Evolutionary conservation across 805 yeast species (phyloP).

Genomic region (Saccharomycopsis synnaedendra): DNA sequence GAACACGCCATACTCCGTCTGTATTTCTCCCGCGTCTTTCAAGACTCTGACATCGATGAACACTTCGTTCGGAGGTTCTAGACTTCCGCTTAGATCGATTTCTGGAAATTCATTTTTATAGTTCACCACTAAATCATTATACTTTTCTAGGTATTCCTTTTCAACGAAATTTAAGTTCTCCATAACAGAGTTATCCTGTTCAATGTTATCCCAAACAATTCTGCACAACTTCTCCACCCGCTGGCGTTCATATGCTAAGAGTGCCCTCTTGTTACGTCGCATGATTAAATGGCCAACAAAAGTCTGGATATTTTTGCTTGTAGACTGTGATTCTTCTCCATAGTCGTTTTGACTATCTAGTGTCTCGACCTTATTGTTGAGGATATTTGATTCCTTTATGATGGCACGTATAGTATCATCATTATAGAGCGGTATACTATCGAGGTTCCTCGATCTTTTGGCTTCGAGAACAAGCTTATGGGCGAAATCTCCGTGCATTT

Average conservation of each 20-base stretch:
- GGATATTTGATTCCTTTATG: slow-evolving; percentile 52
- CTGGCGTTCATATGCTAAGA: slow-evolving; percentile 70
- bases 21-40: slow-evolving; percentile 93
- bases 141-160: slow-evolving; percentile 62
- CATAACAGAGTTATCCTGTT: slow-evolving; percentile 18
- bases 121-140: slow-evolving; percentile 59
- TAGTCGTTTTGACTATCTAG: too few species aligned
- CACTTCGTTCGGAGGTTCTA: slow-evolving; percentile 84
- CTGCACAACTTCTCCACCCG: slow-evolving; percentile 60
- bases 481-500: slow-evolving; percentile 85
- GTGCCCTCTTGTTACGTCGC: slow-evolving; percentile 82
- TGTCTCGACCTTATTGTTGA: too few species aligned
- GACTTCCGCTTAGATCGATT: slow-evolving; percentile 76
- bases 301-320: slow-evolving; percentile 18
- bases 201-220: slow-evolving; percentile 61
- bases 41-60: slow-evolving; percentile 90
- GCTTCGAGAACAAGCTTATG: slow-evolving; percentile 79
- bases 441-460: slow-evolving; percentile 59
- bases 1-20: slow-evolving; percentile 94
- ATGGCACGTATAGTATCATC: slow-evolving; percentile 61
- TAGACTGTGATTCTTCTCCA: background rate
- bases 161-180: slow-evolving; percentile 65
- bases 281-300: slow-evolving; percentile 66
- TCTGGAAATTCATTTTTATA: slow-evolving; percentile 74
- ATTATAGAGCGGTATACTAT: slow-evolving; percentile 57